Evolutionary conservation across 805 yeast species (phyloP).

Genomic region (Citeromyces nyonsensis): DNA sequence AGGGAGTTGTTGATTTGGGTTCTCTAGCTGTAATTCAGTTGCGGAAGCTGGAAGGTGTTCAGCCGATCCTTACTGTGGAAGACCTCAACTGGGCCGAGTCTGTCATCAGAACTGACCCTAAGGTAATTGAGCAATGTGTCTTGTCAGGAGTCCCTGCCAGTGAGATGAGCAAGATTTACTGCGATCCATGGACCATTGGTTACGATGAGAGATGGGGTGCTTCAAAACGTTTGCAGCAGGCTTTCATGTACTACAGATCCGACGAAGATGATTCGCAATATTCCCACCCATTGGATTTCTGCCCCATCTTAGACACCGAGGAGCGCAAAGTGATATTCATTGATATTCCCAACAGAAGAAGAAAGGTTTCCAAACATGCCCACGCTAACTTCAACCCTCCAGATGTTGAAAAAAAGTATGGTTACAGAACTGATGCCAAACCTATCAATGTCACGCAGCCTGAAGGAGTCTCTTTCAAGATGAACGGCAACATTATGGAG

Average conservation of each 20-base stretch:
- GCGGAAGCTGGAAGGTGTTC: conserved; percentile 40
- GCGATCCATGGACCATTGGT: conserved; percentile 57
- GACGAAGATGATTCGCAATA: conserved; percentile 58
- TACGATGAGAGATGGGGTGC: conserved; percentile 65
- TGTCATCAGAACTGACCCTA: conserved; percentile 54
- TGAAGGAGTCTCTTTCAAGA: conserved; percentile 64
- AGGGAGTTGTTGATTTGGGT: conserved; percentile 51
- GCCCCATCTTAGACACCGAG: conserved; percentile 71
- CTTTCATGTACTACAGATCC: conserved; percentile 63
- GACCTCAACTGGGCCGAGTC: conserved; percentile 51
- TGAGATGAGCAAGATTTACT: conserved; percentile 45
- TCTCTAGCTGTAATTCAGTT: conserved; percentile 28
- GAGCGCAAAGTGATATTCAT: conserved; percentile 52
- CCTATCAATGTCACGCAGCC: conserved; percentile 69
- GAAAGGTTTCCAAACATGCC: conserved; percentile 52
- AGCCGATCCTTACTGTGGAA: conserved; percentile 60
- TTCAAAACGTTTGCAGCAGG: conserved; percentile 62
- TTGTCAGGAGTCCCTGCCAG: conserved; percentile 50
- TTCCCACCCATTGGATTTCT: conserved; percentile 66
- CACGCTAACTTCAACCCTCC: conserved; percentile 60
- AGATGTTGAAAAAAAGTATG: conserved; percentile 44
- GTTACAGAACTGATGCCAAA: conserved; percentile 46
- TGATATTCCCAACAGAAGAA: conserved; percentile 63
- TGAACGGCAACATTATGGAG: conserved; percentile 52
- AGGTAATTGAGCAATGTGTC: conserved; percentile 58